phyloP scores from a whole-genome alignment of 306 rosid species.

The Mimosa bimucronata region DNA sequence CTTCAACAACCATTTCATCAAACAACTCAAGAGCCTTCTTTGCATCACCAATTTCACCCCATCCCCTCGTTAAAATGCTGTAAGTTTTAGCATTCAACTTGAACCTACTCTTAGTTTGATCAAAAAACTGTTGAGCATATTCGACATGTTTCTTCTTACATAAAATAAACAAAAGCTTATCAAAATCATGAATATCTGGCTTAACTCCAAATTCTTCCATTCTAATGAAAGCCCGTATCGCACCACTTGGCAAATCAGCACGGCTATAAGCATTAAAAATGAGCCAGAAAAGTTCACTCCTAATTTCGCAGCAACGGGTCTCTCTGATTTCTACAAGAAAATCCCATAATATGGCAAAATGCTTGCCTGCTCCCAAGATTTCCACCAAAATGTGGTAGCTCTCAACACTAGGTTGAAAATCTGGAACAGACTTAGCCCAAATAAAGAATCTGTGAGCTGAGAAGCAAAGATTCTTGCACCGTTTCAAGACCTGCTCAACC shows the following conservation, averaged over 20 bases:
- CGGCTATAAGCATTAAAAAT: constrained; percentile 69
- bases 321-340: constrained; percentile 73
- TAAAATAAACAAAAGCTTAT: constrained; percentile 62
- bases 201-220: constrained; percentile 80
- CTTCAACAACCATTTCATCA: constrained; percentile 69
- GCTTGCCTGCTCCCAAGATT: constrained; percentile 72
- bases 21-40: constrained; percentile 67
- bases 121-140: constrained; percentile 74
- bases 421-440: constrained; percentile 79
- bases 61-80: constrained; percentile 80
- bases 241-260: constrained; percentile 79
- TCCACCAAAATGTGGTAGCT: constrained; percentile 77
- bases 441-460: constrained; percentile 90
- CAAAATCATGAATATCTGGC: constrained; percentile 66
- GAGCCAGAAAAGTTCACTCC: constrained; percentile 68
- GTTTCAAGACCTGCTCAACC: constrained; percentile 84
- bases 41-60: constrained; percentile 72
- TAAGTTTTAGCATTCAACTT: constrained; percentile 55
- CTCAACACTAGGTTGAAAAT: constrained; percentile 63
- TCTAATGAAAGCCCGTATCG: constrained; percentile 70
- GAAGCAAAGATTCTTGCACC: constrained; percentile 79
- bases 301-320: constrained; percentile 50
- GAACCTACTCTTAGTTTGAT: constrained; percentile 60
- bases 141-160: constrained; percentile 75
- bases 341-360: constrained; percentile 87